phyloP scores from a whole-genome alignment of 2,329 filamentous ascomycete genomes.

The Verticillium isaacii region DNA sequence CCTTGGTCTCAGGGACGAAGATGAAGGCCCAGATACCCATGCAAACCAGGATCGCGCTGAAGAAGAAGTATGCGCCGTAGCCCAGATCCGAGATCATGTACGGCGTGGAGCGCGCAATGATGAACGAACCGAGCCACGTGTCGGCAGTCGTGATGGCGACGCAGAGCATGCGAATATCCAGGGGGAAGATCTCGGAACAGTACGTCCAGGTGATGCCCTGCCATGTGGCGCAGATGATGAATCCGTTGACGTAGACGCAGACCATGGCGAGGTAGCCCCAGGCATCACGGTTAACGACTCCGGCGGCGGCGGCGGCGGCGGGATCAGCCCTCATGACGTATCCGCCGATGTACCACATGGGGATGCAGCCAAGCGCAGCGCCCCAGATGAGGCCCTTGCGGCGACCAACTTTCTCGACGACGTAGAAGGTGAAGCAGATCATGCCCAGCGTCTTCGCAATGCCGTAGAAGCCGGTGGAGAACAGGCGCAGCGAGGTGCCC shows the following conservation, averaged over 20 bases:
- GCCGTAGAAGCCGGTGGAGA: conserved; percentile 36
- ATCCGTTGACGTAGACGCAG: conserved; percentile 36
- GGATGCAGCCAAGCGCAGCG: conserved; percentile 30
- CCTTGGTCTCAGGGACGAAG: conserved; percentile 48
- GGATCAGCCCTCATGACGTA: conserved; percentile 28
- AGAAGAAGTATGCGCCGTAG: conserved; percentile 51
- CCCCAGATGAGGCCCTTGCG: conserved; percentile 42
- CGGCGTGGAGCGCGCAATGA: conserved; percentile 32
- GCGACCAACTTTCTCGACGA: conserved; percentile 43
- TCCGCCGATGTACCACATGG: conserved; percentile 34
- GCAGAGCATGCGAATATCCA: conserved; percentile 28
- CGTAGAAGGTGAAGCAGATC: conserved; percentile 34
- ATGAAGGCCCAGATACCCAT: conserved; percentile 43
- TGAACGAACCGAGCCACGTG: conserved; percentile 33
- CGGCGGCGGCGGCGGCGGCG: conserved; percentile 34
- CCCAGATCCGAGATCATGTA: conserved; percentile 35
- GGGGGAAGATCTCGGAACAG: conserved; percentile 41
- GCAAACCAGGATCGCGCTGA: conserved; percentile 38
- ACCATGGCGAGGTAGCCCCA: conserved; percentile 42
- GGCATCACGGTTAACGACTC: conserved; percentile 35
- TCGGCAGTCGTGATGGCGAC: conserved; percentile 27
- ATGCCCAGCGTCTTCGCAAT: conserved; percentile 30
- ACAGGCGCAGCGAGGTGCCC: conserved; percentile 25
- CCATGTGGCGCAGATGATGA: conserved; percentile 34
- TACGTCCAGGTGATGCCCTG: conserved; percentile 40